Base-by-base conservation (phyloP, 441 rosid genomes). In the Erodium chrysanthum region DNA sequence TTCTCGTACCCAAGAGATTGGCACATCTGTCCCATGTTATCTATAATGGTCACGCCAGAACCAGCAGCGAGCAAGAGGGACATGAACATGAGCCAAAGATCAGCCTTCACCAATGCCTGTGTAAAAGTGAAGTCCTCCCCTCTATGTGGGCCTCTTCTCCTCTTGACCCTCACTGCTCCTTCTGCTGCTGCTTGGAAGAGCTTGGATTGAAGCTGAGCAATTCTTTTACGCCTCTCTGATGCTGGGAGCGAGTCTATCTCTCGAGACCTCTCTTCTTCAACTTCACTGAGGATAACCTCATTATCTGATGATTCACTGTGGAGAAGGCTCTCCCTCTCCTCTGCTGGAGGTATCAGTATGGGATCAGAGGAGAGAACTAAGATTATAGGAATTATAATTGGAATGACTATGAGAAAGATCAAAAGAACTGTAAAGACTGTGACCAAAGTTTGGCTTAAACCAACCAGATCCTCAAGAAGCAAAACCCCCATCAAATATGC, bases 111-210 rank as follows among this genome's bases (percentile, higher is more conserved):
- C 61, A 86, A 68, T 46, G 87, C 87, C 68, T 86, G 88, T 11
- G 73, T n/a, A 64, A 84, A 78, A 59, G 86, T 83, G 73, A 86
- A 84, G 70, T 86, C 84, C 68, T 86, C 87, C 64, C 87, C 91
- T 77, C 84, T 72, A 29, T 74, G 82, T 0, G 87, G 86, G 10
- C 83, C 88, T 70, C 65, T 83, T 69, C 71, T 83, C 69, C 78
- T 48, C 71, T 78, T 85, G 20, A 79, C 65, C 68, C 78, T 68
- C 66, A 81, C 79, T 0, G 82, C 85, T 67, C 82, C 85, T 5
- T 73, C 79, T 9, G 85, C 81, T 2, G 85, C 83, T 0, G 85
- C 85, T 68, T 81, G 85, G 66, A 81, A 71, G 18, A 82, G 74
- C 46, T 79, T 79, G 4, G 81, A 67, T 65, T 82, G 85, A 75